Evolutionary conservation across 2,329 filamentous ascomycete species (phyloP).

Genomic region (Fusarium tanahbumbuense): DNA sequence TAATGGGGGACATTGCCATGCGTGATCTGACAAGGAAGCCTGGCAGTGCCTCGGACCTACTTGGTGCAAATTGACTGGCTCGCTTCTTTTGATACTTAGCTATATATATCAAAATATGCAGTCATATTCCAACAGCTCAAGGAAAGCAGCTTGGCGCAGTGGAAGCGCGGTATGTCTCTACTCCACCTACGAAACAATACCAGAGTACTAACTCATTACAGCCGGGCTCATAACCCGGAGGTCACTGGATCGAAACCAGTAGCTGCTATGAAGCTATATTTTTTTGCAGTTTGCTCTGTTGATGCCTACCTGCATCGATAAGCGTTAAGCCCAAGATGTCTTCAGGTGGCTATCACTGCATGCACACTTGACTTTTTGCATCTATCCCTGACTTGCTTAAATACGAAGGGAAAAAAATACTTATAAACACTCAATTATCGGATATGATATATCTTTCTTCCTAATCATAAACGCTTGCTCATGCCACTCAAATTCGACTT

Average conservation of each 20-base stretch:
- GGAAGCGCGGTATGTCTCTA: slow-evolving; percentile 30
- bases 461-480: not conserved
- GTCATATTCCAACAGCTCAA: not conserved
- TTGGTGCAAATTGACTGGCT: not conserved
- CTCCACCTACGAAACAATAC: slow-evolving; percentile 6
- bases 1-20: not conserved
- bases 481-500: not conserved
- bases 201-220: slow-evolving; percentile 17
- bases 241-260: slow-evolving; percentile 30
- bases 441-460: not conserved
- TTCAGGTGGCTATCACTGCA: not conserved
- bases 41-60: fast-evolving
- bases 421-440: not conserved
- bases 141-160: slow-evolving; percentile 32
- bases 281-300: not conserved
- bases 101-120: not conserved
- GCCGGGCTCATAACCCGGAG: slow-evolving; percentile 34
- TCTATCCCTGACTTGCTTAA: not conserved
- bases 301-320: not conserved
- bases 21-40: not conserved
- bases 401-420: not conserved
- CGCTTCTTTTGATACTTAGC: not conserved
- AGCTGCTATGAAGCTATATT: slow-evolving; percentile 20
- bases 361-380: not conserved
- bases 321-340: not conserved